Evolutionary conservation across 495 filamentous ascomycete genomes (phyloP).

Genomic region (Penicillium coprophilum): DNA sequence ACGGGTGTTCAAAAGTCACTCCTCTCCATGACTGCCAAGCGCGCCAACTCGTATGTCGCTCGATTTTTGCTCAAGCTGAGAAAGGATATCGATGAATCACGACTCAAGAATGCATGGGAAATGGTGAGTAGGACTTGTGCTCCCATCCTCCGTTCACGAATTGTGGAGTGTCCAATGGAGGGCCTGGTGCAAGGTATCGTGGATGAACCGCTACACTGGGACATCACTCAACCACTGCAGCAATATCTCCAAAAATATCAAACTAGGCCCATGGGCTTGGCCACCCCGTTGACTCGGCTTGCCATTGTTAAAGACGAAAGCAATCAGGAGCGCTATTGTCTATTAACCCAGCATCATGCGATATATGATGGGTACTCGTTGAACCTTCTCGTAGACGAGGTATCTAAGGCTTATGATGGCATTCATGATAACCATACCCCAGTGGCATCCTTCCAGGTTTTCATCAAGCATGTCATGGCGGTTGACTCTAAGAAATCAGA

Average conservation of each 20-base stretch:
- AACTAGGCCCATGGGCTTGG: neutral
- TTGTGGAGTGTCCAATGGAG: neutral
- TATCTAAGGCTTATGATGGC: neutral
- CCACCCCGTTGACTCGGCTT: neutral
- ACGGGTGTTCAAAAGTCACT: neutral
- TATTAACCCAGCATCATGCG: slow-evolving; percentile 2
- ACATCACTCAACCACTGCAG: neutral
- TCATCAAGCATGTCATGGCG: neutral
- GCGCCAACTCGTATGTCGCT: neutral
- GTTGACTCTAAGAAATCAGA: neutral
- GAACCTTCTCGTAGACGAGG: neutral
- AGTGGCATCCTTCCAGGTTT: neutral
- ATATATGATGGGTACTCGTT: neutral
- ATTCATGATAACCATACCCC: no score
- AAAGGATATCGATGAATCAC: neutral
- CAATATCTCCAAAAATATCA: neutral
- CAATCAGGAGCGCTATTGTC: neutral
- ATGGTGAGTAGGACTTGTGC: neutral
- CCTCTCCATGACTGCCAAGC: slow-evolving; percentile 1
- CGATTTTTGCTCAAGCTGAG: neutral
- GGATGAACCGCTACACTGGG: neutral
- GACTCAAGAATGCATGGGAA: neutral
- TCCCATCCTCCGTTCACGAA: neutral
- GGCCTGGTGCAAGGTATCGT: slow-evolving; percentile 1
- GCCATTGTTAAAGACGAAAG: neutral